Evolutionary conservation across 441 rosid species (phyloP).

Genomic region (Gossypium aridum): DNA sequence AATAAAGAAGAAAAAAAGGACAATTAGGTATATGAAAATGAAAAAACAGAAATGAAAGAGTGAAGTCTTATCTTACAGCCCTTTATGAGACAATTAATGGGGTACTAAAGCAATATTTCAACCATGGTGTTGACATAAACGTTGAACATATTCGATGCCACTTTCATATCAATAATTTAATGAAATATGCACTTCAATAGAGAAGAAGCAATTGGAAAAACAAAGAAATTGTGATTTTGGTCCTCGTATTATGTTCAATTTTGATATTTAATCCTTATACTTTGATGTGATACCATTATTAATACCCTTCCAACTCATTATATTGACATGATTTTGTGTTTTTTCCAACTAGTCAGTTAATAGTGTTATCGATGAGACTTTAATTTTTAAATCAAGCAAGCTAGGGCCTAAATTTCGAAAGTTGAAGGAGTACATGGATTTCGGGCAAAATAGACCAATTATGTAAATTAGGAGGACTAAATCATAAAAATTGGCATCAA

Average conservation of each 20-base stretch:
- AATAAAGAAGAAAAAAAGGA: neutral
- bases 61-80: conserved; percentile 30
- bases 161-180: neutral
- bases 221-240: neutral
- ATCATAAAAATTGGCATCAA: neutral
- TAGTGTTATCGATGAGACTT: too few species aligned
- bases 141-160: conserved; percentile 25
- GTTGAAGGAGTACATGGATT: too few species aligned
- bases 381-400: too few species aligned
- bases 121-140: conserved; percentile 16
- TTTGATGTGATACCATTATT: too few species aligned
- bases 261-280: too few species aligned
- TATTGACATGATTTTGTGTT: too few species aligned
- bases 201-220: neutral
- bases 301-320: too few species aligned
- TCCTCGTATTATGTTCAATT: too few species aligned
- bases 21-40: neutral
- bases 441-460: too few species aligned
- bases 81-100: conserved; percentile 32
- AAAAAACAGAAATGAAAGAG: conserved; percentile 1
- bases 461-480: too few species aligned
- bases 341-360: too few species aligned
- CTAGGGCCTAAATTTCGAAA: too few species aligned
- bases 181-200: neutral
- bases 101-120: conserved; percentile 9